These are phyloP conservation scores for Ophiocordyceps polyrhachis-furcata DNA, from an alignment of 2,329 filamentous ascomycete genomes.

Conservation along the genomic window DNA sequence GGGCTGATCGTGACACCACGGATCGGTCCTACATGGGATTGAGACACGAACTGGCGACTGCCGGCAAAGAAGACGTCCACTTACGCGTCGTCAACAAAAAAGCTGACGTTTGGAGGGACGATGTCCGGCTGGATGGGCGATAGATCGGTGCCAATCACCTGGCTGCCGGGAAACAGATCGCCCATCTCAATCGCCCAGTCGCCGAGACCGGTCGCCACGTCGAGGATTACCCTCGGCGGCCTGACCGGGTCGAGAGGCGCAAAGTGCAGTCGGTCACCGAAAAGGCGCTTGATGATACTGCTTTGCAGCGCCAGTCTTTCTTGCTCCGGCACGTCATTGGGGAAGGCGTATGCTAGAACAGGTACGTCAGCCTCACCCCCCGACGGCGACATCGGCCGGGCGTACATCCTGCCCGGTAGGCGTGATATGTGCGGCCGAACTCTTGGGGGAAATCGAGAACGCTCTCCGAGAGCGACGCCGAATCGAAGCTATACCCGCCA, in stretches of 20 bases:
- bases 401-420: constrained; percentile 27
- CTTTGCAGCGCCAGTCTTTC: constrained; percentile 23
- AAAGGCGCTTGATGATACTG: constrained; percentile 18
- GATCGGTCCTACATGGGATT: neutral
- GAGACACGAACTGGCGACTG: no score
- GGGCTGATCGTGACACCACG: constrained; percentile 21
- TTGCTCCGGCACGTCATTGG: constrained; percentile 23
- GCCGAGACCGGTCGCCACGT: constrained; percentile 26
- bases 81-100: constrained; percentile 48
- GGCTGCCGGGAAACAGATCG: constrained; percentile 36
- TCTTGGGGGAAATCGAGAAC: constrained; percentile 20
- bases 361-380: neutral
- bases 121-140: constrained; percentile 46
- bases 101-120: constrained; percentile 58
- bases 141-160: constrained; percentile 45
- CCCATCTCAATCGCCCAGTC: constrained; percentile 52
- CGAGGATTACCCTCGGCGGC: constrained; percentile 19
- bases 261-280: constrained; percentile 21
- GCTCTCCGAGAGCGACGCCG: constrained; percentile 20
- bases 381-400: neutral
- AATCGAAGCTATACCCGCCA: neutral
- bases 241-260: constrained; percentile 17
- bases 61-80: constrained; percentile 2
- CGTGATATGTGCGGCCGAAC: constrained; percentile 28
- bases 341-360: constrained; percentile 23